A percentile compares a stretch with the other conserved stretches of the same genome.
phyloP scores from a whole-genome alignment of 495 filamentous ascomycete species.

The Aspergillus bridgeri region DNA sequence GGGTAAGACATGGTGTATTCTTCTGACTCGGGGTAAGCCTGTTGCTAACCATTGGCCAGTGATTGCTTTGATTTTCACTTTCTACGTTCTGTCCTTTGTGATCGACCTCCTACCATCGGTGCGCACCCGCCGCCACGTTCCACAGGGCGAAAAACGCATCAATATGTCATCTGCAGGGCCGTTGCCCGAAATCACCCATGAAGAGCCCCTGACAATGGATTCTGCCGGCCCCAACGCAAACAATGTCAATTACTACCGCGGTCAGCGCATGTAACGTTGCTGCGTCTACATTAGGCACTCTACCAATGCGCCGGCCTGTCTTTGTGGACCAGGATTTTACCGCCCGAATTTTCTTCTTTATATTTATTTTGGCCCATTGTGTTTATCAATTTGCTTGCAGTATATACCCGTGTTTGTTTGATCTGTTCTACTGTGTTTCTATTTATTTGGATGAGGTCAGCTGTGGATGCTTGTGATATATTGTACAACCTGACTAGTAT shows the following conservation, averaged over 20 bases:
- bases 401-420: background rate
- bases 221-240: slow-evolving; percentile 31
- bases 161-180: slow-evolving; percentile 16
- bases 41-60: slow-evolving; percentile 29
- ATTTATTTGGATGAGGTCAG: background rate
- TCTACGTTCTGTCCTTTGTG: slow-evolving; percentile 84
- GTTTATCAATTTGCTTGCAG: background rate
- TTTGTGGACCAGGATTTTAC: background rate
- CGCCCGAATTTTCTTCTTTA: too few relatives aligned
- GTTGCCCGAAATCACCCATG: slow-evolving; percentile 20
- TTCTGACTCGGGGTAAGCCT: background rate
- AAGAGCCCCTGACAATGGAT: slow-evolving; percentile 40
- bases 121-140: slow-evolving; percentile 53
- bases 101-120: slow-evolving; percentile 83
- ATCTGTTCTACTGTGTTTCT: background rate
- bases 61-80: slow-evolving; percentile 85
- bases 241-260: slow-evolving; percentile 30
- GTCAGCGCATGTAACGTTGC: slow-evolving; percentile 20
- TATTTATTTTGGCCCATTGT: background rate
- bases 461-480: background rate
- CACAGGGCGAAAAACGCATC: slow-evolving; percentile 41
- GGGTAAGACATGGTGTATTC: slow-evolving; percentile 31
- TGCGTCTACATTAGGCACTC: background rate
- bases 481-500: background rate
- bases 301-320: background rate